Evolutionary conservation across 2,329 filamentous ascomycete species (phyloP), one percentile per base, ranked within the genome.

Genomic region (Mycosphaerella sp.): DNA sequence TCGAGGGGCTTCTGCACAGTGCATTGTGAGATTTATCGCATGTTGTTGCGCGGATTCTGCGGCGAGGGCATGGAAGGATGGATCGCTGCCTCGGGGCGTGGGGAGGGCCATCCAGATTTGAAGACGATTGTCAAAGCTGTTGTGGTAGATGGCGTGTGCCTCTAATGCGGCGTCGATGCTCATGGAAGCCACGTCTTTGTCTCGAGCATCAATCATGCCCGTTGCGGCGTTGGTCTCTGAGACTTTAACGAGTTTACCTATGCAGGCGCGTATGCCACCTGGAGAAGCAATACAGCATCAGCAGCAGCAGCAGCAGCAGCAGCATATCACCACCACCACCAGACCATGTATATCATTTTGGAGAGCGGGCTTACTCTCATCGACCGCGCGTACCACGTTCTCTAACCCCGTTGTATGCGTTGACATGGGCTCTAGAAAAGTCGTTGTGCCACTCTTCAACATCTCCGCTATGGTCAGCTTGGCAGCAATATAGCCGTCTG

Each of bases 361-460:
- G 26, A 1, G 12, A 3, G 12, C 34, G 12, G 10, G 12, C 34
- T 38, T n/a, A 47, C 67, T 73, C 50, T 76, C 72, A 51, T 72
- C 69, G 1, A 76, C 73, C 0, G 73, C 73, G 14, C 63, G 64
- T 51, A 68, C 70, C 4, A 76, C 67, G 6, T 72, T 73, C 50
- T 76, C 72, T 50, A 76, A 76, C 3, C 74, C 73, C 50, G 72
- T 75, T n/a, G 73, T 69, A 59, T 76, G 69, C 7, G 74, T 71
- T 52, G 75, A 74, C 76, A 79, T 77, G 38, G 75, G 76, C 61
- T 79, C 76, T 4, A 79, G 64, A 56, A 79, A 79, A 57, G 72
- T 76, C 2, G 76, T 79, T 2, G 76, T 78, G 0, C 76, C 76
- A 4, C 69, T 72, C 61, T 73, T 73, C 39, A 78, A 64, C 75